Evolutionary conservation across 2,329 filamentous ascomycete genomes (phyloP), one percentile per base, ranked within the genome.

Genomic region (Aspergillus sp.): DNA sequence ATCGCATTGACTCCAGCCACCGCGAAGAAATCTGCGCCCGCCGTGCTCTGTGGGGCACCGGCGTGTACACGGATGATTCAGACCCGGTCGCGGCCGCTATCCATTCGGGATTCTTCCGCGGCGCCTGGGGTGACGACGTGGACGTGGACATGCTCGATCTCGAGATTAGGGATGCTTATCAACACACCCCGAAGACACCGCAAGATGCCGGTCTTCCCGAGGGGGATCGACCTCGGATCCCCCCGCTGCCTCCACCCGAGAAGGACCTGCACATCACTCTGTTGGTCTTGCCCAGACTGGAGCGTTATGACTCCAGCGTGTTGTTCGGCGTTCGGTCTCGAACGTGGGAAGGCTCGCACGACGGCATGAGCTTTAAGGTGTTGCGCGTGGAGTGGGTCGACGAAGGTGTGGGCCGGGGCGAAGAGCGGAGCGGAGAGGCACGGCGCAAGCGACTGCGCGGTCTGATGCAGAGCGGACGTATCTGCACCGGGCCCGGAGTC

Each of bases 41-140:
- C 36, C 85, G 90, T 20, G 90, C 91, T 7, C 75, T 99, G 0
- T 99, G 94, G 93, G 95, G 95, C 1, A 95, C 92, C 0, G 93
- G 96, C 42, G 85, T 99, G 6, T 98, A 98, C 72, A 96, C 92
- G 0, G 95, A 99, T 67, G 95, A 99, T 75, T 96, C 92, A 0
- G 95, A 99, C 71, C 87, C 95, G 0, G 84, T 99, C 24, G 94
- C 92, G 0, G 93, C 94, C 2, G 94, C 93, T 60, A 94, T 99
- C 50, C 95, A 99, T 73, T 88, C 88, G 1, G 95, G 95, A 3
- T 98, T 92, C 87, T 90, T 99, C 66, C 87, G 89, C 47, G 94
- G 94, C 36, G 91, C 93, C 68, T 96, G 93, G 90, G 82, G 87
- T 4, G 87, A 92, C 6, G 89, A 91, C 39, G 85, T 95, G 1